Percentiles rank a stretch among this genome's conserved stretches.
Conservation (phyloP, 192 early-diverging fungal species). For the Cladochytrium replicatum region DNA sequence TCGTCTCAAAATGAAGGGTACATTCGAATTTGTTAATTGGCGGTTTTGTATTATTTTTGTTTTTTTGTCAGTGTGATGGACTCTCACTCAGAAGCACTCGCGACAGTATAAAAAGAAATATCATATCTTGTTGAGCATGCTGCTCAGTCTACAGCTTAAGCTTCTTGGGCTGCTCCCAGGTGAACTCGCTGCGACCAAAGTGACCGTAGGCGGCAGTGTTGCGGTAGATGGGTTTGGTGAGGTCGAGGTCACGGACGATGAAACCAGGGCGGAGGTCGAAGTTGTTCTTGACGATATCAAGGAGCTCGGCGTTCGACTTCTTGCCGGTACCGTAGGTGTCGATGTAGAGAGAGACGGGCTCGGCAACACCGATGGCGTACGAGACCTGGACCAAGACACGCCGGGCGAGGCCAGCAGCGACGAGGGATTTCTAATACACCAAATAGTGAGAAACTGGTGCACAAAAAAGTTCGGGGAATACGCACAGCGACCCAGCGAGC, state of each 20-base stretch:
- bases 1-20: too few relatives aligned
- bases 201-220: constrained; percentile 92
- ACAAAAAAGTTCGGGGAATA: too few relatives aligned
- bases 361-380: constrained; percentile 96
- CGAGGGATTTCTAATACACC: constrained; percentile 68
- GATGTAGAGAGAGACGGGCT: constrained; percentile 93
- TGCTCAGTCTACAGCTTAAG: constrained; percentile 43
- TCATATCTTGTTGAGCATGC: too few relatives aligned
- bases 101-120: too few relatives aligned
- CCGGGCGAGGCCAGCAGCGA: constrained; percentile 84
- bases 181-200: constrained; percentile 77
- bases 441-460: too few relatives aligned
- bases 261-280: constrained; percentile 97
- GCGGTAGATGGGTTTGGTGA: constrained; percentile 96
- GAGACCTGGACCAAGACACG: constrained; percentile 91
- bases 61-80: too few relatives aligned
- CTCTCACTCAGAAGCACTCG: too few relatives aligned
- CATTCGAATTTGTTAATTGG: too few relatives aligned
- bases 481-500: constrained; percentile 84
- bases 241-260: constrained; percentile 96
- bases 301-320: constrained; percentile 82
- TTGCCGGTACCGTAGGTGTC: constrained; percentile 93
- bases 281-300: constrained; percentile 93
- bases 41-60: too few relatives aligned
- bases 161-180: constrained; percentile 84